Conservation (phyloP, 148 eudicot species). For the Heliamphora exappendiculata region DNA sequence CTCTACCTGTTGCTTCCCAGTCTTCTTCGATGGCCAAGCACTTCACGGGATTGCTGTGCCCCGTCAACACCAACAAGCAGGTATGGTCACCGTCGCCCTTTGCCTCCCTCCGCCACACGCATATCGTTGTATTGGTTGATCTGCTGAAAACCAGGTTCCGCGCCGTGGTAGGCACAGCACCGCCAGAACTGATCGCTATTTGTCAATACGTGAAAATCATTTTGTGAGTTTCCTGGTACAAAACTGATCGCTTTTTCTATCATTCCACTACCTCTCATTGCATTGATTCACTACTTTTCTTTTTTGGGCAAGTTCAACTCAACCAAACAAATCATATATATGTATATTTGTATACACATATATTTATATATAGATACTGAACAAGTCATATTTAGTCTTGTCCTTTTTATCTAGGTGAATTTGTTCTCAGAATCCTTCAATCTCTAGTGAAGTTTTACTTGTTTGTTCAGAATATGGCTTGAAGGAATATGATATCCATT, state of each 20-base stretch:
- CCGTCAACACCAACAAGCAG: conserved; percentile 21
- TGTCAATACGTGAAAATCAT: background rate
- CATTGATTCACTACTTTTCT: background rate
- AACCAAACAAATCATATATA: no score
- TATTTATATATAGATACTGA: no score
- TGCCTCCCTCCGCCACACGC: conserved; percentile 51
- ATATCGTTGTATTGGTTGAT: conserved; percentile 62
- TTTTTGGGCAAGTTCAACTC: background rate
- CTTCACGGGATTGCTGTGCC: conserved; percentile 14
- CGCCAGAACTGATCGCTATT: conserved; percentile 27
- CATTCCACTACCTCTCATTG: no score
- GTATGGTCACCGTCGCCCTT: conserved; percentile 18
- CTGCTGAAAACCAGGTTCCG: conserved; percentile 56
- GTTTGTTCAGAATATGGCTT: conserved; percentile 5
- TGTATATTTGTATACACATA: no score
- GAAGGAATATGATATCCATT: background rate
- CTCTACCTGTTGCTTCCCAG: background rate
- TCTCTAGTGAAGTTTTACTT: background rate
- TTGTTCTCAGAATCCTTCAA: background rate
- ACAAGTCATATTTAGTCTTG: background rate
- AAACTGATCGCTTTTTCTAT: background rate
- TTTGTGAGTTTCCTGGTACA: background rate
- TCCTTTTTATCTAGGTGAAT: background rate
- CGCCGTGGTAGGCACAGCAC: conserved; percentile 50
- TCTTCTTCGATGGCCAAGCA: conserved; percentile 15